Evolutionary conservation across 108 stramenopile genomes (phyloP).

Genomic region (Nannochloropsis gaditana): DNA sequence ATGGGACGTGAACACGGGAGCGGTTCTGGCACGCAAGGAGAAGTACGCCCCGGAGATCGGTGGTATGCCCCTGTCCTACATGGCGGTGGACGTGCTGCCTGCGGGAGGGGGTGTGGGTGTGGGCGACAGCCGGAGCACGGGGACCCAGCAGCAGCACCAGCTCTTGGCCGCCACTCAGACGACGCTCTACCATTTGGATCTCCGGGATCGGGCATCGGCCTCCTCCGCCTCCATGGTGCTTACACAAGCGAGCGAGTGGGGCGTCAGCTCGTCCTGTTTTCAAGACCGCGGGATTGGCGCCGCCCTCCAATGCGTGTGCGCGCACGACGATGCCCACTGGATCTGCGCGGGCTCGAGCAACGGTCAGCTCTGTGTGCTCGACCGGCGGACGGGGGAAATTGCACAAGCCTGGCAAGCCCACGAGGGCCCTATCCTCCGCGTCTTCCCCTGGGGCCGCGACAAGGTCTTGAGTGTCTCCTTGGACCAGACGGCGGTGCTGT

Average conservation of each 20-base stretch:
- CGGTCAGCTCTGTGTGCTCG: slow-evolving; percentile 14
- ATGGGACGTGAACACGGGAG: not conserved
- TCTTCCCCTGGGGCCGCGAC: not conserved
- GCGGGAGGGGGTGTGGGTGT: not conserved
- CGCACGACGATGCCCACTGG: not conserved
- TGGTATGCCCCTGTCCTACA: not conserved
- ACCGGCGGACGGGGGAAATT: slow-evolving; percentile 20
- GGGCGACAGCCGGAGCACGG: not conserved
- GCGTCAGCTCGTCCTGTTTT: not conserved
- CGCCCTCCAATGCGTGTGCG: not conserved
- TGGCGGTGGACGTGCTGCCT: slow-evolving; percentile 10
- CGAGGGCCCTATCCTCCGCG: not conserved
- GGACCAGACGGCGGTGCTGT: slow-evolving; percentile 35
- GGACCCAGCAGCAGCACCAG: not conserved
- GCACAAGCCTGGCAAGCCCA: slow-evolving; percentile 22
- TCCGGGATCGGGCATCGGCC: not conserved
- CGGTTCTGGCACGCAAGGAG: not conserved
- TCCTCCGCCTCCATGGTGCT: not conserved
- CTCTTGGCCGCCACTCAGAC: not conserved
- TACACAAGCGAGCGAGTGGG: not conserved
- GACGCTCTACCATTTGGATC: slow-evolving; percentile 9
- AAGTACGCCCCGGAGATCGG: not conserved
- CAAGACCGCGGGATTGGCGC: not conserved
- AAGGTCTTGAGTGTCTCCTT: slow-evolving; percentile 24
- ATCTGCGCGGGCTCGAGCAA: slow-evolving; percentile 19